Evolutionary conservation across 192 early-diverging fungal species (phyloP).

Genomic region (Entophlyctis helioformis): DNA sequence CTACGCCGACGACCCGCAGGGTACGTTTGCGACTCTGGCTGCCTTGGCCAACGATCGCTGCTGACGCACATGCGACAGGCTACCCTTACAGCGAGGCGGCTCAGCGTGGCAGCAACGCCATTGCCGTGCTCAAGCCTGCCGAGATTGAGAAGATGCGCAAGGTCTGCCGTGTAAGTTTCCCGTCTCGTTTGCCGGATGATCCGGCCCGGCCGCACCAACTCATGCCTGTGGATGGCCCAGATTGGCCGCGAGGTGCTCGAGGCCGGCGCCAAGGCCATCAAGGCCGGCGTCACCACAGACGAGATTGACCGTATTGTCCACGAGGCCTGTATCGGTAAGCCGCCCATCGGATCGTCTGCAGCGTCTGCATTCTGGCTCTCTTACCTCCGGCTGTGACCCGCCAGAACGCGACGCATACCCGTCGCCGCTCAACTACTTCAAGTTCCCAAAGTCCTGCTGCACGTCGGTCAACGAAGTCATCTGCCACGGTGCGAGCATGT

Average conservation of each 20-base stretch:
- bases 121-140: conserved; percentile 50
- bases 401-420: conserved; percentile 81
- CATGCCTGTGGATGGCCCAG: conserved; percentile 21
- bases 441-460: conserved; percentile 94
- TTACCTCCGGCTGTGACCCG: background rate
- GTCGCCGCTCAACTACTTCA: conserved; percentile 91
- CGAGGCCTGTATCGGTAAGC: conserved; percentile 67
- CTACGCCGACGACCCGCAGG: conserved; percentile 19
- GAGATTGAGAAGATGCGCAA: conserved; percentile 73
- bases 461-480: conserved; percentile 86
- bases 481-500: conserved; percentile 80
- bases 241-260: conserved; percentile 86
- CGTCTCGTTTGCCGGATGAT: too few relatives aligned
- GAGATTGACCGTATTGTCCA: conserved; percentile 94
- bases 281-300: conserved; percentile 83
- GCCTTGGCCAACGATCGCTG: too few relatives aligned
- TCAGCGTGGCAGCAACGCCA: conserved; percentile 51
- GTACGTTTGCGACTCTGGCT: background rate
- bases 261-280: conserved; percentile 63
- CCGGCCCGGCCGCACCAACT: too few relatives aligned
- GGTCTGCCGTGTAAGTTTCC: conserved; percentile 54
- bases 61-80: conserved; percentile 26
- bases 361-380: too few relatives aligned
- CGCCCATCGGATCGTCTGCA: too few relatives aligned
- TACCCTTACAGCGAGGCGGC: conserved; percentile 62